Evolutionary conservation across 2,329 filamentous ascomycete genomes (phyloP).

Genomic region (Phoma sp.): DNA sequence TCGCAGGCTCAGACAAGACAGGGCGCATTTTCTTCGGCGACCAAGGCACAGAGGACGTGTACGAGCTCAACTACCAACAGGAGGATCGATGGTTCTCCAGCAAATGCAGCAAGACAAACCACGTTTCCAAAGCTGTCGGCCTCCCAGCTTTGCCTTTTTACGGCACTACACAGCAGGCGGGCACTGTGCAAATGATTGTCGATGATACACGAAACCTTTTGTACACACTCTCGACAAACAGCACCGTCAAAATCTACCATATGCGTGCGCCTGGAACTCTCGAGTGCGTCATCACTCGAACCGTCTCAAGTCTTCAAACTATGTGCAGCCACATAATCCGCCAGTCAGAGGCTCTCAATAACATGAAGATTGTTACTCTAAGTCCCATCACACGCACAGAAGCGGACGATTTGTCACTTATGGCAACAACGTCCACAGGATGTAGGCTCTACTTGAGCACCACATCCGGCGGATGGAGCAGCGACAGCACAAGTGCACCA

Average conservation of each 20-base stretch:
- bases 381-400: slow-evolving; percentile 81
- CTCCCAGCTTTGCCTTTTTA: slow-evolving; percentile 55
- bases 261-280: slow-evolving; percentile 68
- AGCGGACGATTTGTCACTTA: slow-evolving; percentile 81
- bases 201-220: slow-evolving; percentile 88
- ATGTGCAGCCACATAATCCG: slow-evolving; percentile 86
- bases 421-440: slow-evolving; percentile 88
- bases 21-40: slow-evolving; percentile 95
- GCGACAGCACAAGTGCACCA: slow-evolving; percentile 70
- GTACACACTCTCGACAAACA: slow-evolving; percentile 87
- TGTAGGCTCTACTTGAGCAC: slow-evolving; percentile 92
- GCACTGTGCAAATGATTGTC: slow-evolving; percentile 78
- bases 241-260: slow-evolving; percentile 89
- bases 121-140: slow-evolving; percentile 74
- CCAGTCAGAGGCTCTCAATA: slow-evolving; percentile 70
- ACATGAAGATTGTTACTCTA: slow-evolving; percentile 79
- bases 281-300: slow-evolving; percentile 62
- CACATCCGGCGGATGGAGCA: slow-evolving; percentile 74
- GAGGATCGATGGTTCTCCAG: slow-evolving; percentile 97
- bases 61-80: slow-evolving; percentile 94
- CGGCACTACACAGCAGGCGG: slow-evolving; percentile 55
- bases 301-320: slow-evolving; percentile 60
- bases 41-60: slow-evolving; percentile 80
- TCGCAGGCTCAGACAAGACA: slow-evolving; percentile 76
- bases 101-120: slow-evolving; percentile 85